Base-by-base conservation (phyloP, 139 green algal species). In the Chlorella sp. region DNA sequence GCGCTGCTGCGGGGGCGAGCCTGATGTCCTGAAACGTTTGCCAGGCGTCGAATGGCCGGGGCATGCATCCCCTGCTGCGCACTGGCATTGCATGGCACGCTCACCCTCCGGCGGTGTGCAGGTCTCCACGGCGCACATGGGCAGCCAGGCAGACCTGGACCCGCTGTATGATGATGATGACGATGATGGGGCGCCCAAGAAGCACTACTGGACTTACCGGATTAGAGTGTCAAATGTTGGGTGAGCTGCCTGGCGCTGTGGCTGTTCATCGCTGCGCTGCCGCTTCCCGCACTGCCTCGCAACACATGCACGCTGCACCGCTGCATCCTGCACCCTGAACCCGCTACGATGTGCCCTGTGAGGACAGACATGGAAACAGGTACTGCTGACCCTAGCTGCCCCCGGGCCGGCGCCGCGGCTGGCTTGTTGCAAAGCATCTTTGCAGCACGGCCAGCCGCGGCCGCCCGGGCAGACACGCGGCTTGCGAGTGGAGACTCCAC, bases 121-220 rank as follows among this genome's bases (percentile, higher is more conserved):
- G 51, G 51, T 60, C 11, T 60, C 82, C 0, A 78, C 81, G 8
- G 83, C 51, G 17, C 87, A 84, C 54, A n/a, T 90, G 43, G 76
- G 81, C 34, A 65, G 40, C 3, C 44, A 84, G 46, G 43, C 54
- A 32, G 38, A 75, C 38, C 38, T 51, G 38, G 69, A 51, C 69
- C 38, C 38, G 2, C 69, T 84, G 16, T 84, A 73, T 24, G 67
- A 81, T 13, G 11, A 13, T 32, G 11, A 13, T 32, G 30, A 74
- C 28, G 85, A 86, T 56, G 80, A 88, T 20, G 77, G 44, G 30
- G 70, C 17, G 26, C 76, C 73, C 22, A 34, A 56, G 22, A 88
- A 87, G 6, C 24, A 72, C 28, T 89, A 62, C 40, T 92, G 74
- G 64, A 86, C 84, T 6, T 91, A 91, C 40, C 79, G 89, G 22